phyloP scores from a whole-genome alignment of 2,329 filamentous ascomycete genomes.

The Penicillium sp. region DNA sequence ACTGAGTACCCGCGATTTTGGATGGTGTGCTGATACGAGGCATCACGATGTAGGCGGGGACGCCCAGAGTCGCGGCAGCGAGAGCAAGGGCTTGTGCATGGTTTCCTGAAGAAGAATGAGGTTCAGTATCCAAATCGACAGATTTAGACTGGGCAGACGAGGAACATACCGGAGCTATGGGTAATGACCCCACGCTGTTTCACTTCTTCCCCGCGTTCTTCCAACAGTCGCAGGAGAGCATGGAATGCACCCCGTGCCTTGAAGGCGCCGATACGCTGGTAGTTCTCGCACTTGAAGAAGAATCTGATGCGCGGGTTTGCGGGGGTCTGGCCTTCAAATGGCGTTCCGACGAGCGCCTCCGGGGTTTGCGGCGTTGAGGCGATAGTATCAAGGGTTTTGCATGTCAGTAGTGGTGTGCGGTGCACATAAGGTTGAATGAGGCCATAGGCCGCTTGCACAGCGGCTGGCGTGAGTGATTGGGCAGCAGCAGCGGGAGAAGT shows the following conservation, averaged over 20 bases:
- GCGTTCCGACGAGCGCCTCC: conserved; percentile 57
- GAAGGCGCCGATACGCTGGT: conserved; percentile 88
- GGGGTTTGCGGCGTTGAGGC: conserved; percentile 69
- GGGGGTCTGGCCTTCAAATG: conserved; percentile 58
- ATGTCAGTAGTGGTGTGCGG: conserved; percentile 80
- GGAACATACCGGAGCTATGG: conserved; percentile 74
- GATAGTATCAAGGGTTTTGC: conserved; percentile 69
- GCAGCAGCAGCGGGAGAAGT: conserved; percentile 35
- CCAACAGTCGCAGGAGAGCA: conserved; percentile 70
- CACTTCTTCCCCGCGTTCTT: conserved; percentile 62
- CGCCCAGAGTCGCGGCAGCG: conserved; percentile 70
- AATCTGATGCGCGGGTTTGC: conserved; percentile 69
- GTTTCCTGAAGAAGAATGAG: conserved; percentile 65
- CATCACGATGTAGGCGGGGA: conserved; percentile 91
- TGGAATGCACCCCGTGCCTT: conserved; percentile 91
- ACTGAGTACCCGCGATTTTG: conserved; percentile 80
- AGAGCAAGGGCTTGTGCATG: conserved; percentile 91
- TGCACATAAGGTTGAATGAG: conserved; percentile 77
- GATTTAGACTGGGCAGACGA: neutral
- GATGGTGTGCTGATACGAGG: conserved; percentile 78
- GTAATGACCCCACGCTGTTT: conserved; percentile 75
- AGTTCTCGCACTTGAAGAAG: conserved; percentile 96
- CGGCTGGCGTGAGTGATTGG: conserved; percentile 65
- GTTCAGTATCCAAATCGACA: neutral
- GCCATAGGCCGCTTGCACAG: conserved; percentile 70